A percentile compares a stretch with the other conserved stretches of the same genome.
Evolutionary conservation across 108 stramenopile species (phyloP).

Genomic region (Fistulifera pelliculosa): DNA sequence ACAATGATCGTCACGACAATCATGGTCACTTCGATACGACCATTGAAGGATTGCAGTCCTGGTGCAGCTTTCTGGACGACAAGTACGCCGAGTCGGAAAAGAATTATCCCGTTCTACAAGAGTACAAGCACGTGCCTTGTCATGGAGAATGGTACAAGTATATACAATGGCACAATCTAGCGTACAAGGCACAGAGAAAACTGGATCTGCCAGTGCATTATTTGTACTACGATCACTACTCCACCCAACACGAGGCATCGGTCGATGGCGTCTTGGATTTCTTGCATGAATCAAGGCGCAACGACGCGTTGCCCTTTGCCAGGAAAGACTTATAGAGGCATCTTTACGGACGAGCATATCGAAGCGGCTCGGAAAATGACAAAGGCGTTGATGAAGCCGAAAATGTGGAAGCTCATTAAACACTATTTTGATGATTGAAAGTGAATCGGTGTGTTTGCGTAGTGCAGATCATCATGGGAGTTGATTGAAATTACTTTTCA

Average conservation of each 20-base stretch:
- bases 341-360: not conserved
- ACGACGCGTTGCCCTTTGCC: not conserved
- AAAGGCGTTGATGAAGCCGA: not conserved
- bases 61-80: constrained; percentile 19
- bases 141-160: constrained; percentile 46
- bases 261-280: not conserved
- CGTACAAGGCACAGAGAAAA: constrained; percentile 9
- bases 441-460: too few species aligned
- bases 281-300: not conserved
- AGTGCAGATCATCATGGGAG: too few species aligned
- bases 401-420: constrained; percentile 3
- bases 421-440: constrained; percentile 2
- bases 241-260: not conserved
- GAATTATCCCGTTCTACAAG: not conserved
- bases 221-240: constrained; percentile 5
- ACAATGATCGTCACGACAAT: constrained; percentile 5
- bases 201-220: constrained; percentile 4
- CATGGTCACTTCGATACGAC: not conserved
- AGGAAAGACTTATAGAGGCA: not conserved
- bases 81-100: constrained; percentile 10
- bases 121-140: constrained; percentile 11
- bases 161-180: constrained; percentile 66
- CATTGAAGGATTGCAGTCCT: constrained; percentile 6
- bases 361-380: not conserved
- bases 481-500: too few species aligned